phyloP scores from a whole-genome alignment of 2,329 filamentous ascomycete genomes.

The Bipolaris cookei region DNA sequence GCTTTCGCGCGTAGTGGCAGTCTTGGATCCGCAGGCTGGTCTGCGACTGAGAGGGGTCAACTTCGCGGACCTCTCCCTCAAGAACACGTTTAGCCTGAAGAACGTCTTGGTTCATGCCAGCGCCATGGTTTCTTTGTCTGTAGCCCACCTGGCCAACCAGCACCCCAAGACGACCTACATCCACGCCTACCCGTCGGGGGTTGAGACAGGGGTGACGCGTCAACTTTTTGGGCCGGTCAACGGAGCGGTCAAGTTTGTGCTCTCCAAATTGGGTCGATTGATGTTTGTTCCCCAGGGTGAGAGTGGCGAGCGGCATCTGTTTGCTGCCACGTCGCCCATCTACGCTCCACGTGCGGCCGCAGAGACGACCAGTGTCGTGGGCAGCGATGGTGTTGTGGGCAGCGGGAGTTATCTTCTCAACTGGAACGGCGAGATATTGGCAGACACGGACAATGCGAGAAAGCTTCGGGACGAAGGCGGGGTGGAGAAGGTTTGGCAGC shows the following conservation, averaged over 20 bases:
- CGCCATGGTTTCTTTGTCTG: conserved; percentile 36
- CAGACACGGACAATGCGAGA: conserved; percentile 24
- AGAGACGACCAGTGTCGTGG: conserved; percentile 18
- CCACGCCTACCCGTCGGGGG: conserved; percentile 36
- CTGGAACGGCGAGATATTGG: conserved; percentile 32
- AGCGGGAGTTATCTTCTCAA: conserved; percentile 38
- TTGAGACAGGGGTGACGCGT: conserved; percentile 29
- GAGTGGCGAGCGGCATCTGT: conserved; percentile 46
- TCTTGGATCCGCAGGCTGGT: conserved; percentile 36
- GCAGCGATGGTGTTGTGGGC: conserved; percentile 32
- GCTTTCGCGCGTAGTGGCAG: conserved; percentile 41
- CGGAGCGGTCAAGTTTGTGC: conserved; percentile 4
- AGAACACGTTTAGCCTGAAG: conserved; percentile 32
- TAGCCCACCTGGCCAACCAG: conserved; percentile 30
- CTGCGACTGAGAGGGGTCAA: conserved; percentile 18
- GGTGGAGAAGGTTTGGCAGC: conserved; percentile 39
- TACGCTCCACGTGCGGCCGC: conserved; percentile 29
- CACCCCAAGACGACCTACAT: conserved; percentile 35
- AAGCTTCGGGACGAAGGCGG: conserved; percentile 32
- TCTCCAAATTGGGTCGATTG: conserved; percentile 19
- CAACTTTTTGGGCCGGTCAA: conserved; percentile 17
- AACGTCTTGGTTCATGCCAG: conserved; percentile 33
- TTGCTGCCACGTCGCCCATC: conserved; percentile 33
- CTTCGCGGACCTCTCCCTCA: conserved; percentile 37
- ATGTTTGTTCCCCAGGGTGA: conserved; percentile 33